Evolutionary conservation across 176 grass and related monocot genomes (phyloP).

Genomic region (Otatea glauca): DNA sequence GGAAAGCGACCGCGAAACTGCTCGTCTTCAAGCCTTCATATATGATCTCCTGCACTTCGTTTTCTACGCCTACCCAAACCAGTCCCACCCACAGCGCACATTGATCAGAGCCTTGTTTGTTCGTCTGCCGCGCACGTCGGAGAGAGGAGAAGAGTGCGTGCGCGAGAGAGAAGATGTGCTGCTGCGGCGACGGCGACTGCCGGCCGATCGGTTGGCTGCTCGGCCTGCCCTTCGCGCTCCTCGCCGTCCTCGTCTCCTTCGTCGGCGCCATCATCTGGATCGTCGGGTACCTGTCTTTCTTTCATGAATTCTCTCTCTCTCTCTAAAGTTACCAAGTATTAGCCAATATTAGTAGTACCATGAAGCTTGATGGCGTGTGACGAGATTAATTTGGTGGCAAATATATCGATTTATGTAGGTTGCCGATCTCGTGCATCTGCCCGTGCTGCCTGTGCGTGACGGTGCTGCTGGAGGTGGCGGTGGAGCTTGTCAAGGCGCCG

Average conservation of each 20-base stretch:
- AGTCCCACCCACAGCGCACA: not conserved
- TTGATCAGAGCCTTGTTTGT: not conserved
- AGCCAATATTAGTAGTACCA: not conserved
- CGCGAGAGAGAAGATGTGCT: slow-evolving; percentile 41
- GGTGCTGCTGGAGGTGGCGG: slow-evolving; percentile 65
- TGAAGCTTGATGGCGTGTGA: not conserved
- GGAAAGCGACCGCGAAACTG: slow-evolving; percentile 32
- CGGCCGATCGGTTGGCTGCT: slow-evolving; percentile 64
- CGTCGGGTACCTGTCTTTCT: slow-evolving; percentile 47
- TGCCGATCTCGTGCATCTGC: slow-evolving; percentile 79
- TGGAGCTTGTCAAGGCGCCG: slow-evolving; percentile 75
- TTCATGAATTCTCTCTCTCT: not conserved
- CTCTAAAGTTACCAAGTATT: not conserved
- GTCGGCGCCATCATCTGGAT: slow-evolving; percentile 67
- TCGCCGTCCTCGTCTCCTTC: slow-evolving; percentile 72
- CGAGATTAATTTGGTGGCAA: not conserved
- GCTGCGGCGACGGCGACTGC: slow-evolving; percentile 52
- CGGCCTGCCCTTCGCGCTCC: slow-evolving; percentile 64
- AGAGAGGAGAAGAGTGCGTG: not conserved
- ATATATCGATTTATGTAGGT: slow-evolving; percentile 24
- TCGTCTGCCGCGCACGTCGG: not conserved
- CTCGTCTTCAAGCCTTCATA: not conserved
- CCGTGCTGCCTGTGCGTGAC: slow-evolving; percentile 80
- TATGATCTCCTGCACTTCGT: not conserved
- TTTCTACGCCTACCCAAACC: not conserved